Conservation (phyloP, 768 basidiomycete species). For the Termitomyces bulborhizus region DNA sequence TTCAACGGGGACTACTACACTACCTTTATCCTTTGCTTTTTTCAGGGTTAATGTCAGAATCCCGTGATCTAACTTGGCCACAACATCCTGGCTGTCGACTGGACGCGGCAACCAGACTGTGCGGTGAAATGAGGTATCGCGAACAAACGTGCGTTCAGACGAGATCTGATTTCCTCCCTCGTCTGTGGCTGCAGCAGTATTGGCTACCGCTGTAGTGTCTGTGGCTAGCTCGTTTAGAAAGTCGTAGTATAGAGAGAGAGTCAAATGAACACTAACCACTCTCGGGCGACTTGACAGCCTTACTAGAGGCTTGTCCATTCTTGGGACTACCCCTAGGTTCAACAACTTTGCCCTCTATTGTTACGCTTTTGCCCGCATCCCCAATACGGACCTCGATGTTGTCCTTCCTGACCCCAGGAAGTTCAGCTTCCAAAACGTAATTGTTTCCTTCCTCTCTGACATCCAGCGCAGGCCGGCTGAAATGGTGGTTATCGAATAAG, state of each 20-base stretch:
- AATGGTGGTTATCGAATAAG: slow-evolving; percentile 39
- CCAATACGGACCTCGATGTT: slow-evolving; percentile 67
- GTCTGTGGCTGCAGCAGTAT: slow-evolving; percentile 10
- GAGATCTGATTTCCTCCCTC: slow-evolving; percentile 42
- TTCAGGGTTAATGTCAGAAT: slow-evolving; percentile 58
- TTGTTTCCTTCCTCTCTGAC: slow-evolving; percentile 57
- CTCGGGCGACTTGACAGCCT: slow-evolving; percentile 3
- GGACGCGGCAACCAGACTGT: slow-evolving; percentile 68
- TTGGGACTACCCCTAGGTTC: slow-evolving; percentile 15
- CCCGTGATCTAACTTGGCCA: slow-evolving; percentile 63
- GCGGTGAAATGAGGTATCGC: slow-evolving; percentile 52
- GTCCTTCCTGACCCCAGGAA: slow-evolving; percentile 77
- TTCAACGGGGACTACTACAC: slow-evolving; percentile 40
- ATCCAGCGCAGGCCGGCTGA: slow-evolving; percentile 55
- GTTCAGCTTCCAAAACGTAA: slow-evolving; percentile 69
- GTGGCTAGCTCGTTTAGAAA: slow-evolving; percentile 1
- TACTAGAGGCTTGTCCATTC: not conserved
- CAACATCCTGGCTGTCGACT: slow-evolving; percentile 50
- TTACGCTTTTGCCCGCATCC: slow-evolving; percentile 63
- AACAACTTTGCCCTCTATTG: slow-evolving; percentile 60
- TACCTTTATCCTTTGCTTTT: slow-evolving; percentile 54
- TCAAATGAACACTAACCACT: slow-evolving; percentile 1
- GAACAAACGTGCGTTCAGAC: slow-evolving; percentile 54
- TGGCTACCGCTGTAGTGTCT: slow-evolving; percentile 14
- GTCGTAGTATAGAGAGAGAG: not conserved